Percentiles rank a stretch among this genome's conserved stretches.
These are phyloP conservation scores for Silene uniflora DNA, from an alignment of 148 eudicot species.

Conservation along the genomic window DNA sequence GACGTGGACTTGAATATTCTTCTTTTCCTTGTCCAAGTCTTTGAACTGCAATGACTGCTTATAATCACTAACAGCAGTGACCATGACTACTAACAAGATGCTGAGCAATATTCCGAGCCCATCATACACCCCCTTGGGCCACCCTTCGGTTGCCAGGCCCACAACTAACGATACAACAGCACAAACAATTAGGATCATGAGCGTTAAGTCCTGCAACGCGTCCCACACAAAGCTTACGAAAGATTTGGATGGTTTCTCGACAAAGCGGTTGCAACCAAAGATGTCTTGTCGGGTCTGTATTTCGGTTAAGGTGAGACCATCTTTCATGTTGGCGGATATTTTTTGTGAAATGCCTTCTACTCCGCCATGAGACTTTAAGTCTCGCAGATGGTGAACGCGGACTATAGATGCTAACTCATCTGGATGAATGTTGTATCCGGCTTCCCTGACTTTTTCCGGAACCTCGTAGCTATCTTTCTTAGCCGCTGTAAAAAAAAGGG, in stretches of 20 bases:
- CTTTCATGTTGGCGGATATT: slow-evolving; percentile 35
- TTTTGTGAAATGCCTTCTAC: slow-evolving; percentile 47
- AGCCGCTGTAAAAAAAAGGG: slow-evolving; percentile 41
- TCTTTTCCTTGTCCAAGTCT: slow-evolving; percentile 71
- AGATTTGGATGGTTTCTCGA: slow-evolving; percentile 55
- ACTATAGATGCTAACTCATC: slow-evolving; percentile 58
- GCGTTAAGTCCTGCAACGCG: slow-evolving; percentile 70
- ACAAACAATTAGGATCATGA: slow-evolving; percentile 71
- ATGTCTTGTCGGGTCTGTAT: slow-evolving; percentile 36
- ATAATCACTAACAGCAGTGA: slow-evolving; percentile 81
- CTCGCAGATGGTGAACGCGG: slow-evolving; percentile 38
- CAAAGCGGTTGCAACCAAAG: slow-evolving; percentile 51
- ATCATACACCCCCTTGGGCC: slow-evolving; percentile 82
- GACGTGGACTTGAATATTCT: slow-evolving; percentile 55
- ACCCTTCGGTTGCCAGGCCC: slow-evolving; percentile 76
- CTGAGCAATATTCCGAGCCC: slow-evolving; percentile 69
- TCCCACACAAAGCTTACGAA: slow-evolving; percentile 80
- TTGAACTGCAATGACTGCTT: slow-evolving; percentile 80
- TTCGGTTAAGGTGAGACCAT: slow-evolving; percentile 40
- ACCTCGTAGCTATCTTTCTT: slow-evolving; percentile 28
- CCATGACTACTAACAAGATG: slow-evolving; percentile 62
- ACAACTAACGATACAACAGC: slow-evolving; percentile 67
- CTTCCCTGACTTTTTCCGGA: slow-evolving; percentile 44
- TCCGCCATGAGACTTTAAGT: slow-evolving; percentile 48
- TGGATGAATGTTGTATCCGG: slow-evolving; percentile 56